Base-by-base conservation (phyloP, 1,284 basidiomycete genomes). In the Pseudozyma sp. region DNA sequence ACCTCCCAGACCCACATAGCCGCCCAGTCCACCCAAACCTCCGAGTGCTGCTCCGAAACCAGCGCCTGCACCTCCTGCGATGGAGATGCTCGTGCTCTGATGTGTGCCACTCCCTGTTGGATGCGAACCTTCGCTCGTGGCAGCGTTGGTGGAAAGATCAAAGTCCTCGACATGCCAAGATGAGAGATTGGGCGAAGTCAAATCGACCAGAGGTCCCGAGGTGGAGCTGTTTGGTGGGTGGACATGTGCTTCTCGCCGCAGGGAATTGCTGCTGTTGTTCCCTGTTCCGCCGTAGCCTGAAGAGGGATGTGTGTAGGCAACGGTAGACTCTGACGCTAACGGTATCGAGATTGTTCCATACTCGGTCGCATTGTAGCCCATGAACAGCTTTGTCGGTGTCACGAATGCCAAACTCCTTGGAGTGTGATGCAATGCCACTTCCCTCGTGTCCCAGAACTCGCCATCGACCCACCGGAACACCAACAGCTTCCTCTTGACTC, bases 391-490 rank as follows among this genome's bases (percentile, higher is more conserved):
- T 16, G 90, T 88, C 5, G 89, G 83, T 56, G 91, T 88, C 62
- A 93, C 85, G 83, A 91, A 95, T 7, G 88, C 89, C 44, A 92
- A 90, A 16, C 87, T 88, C 63, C 93, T 89, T 14, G 95, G 92
- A 6, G 93, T 94, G 83, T 97, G 95, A 2, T 93, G 92, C 7
- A 97, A 87, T 0, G 87, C 75, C 5, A 91, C 87, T 88, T 97
- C 94, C 86, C 90, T 90, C 44, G 89, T 87, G 49, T 91, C 91
- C 83, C 92, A 91, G 47, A 91, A 88, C 77, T 93, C 91, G 21
- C 93, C 92, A 77, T 94, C 92, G 72, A 83, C 70, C 93, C 94
- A 97, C 4, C 89, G 88, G 82, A 94, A 95, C 12, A 97, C 86
- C 1, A 96, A 90, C 1, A 94, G 89, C 83, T 92, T 93, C 70